Evolutionary conservation across 306 rosid species (phyloP).

Genomic region (Calophaca sinica): DNA sequence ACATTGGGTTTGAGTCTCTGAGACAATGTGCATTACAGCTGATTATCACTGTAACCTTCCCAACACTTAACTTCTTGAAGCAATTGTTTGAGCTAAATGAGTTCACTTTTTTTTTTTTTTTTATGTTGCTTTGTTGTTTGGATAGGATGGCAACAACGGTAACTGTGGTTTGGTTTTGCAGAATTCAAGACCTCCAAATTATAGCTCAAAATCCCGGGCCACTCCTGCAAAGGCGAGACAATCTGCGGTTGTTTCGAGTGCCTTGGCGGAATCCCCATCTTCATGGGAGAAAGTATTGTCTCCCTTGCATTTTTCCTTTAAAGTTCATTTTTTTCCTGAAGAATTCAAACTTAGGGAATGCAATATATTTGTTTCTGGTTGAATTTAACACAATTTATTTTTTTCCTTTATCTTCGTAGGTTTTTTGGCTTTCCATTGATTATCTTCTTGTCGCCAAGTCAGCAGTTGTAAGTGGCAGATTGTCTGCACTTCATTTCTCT

Average conservation of each 20-base stretch:
- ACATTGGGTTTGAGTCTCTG: not conserved
- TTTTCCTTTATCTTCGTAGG: slow-evolving; percentile 58
- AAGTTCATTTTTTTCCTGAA: slow-evolving; percentile 11
- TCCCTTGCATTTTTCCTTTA: slow-evolving; percentile 32
- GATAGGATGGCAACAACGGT: slow-evolving; percentile 29
- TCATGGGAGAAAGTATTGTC: slow-evolving; percentile 79
- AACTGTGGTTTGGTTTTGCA: slow-evolving; percentile 49
- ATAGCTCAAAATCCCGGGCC: slow-evolving; percentile 67
- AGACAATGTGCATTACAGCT: not conserved
- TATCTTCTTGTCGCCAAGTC: slow-evolving; percentile 84
- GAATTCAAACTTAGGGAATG: not conserved
- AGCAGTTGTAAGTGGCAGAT: slow-evolving; percentile 73
- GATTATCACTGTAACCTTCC: not conserved
- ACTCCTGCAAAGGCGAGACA: slow-evolving; percentile 63
- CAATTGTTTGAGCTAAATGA: slow-evolving; percentile 1
- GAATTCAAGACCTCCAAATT: slow-evolving; percentile 66
- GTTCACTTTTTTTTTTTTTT: slow-evolving; percentile 1
- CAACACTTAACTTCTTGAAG: not conserved
- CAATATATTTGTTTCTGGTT: slow-evolving; percentile 26
- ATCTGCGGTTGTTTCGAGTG: slow-evolving; percentile 50
- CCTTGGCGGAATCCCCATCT: slow-evolving; percentile 47
- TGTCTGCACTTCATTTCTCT: slow-evolving; percentile 28
- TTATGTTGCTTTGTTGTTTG: slow-evolving; percentile 20
- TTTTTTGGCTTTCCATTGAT: slow-evolving; percentile 89
- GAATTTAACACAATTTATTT: slow-evolving; percentile 32